A percentile compares a stretch with the other conserved stretches of the same genome.
Conservation (phyloP, 176 grass and related monocot genomes). For the Typha latifolia region DNA sequence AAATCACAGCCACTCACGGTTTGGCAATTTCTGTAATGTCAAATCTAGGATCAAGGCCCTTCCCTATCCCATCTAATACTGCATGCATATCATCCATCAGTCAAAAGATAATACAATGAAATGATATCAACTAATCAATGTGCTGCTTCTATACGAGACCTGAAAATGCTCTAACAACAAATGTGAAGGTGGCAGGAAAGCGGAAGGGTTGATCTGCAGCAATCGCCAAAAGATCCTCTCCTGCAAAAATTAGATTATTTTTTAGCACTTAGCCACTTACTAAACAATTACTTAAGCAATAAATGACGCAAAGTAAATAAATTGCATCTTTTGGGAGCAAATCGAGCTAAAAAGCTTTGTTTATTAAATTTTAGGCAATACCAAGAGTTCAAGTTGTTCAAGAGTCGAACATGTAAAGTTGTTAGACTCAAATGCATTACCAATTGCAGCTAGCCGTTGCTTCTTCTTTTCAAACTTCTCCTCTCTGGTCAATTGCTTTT, state of each 20-base stretch:
- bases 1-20: constrained; percentile 51
- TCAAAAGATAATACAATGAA: background rate
- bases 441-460: constrained; percentile 91
- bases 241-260: constrained; percentile 37
- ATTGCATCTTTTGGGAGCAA: constrained; percentile 4
- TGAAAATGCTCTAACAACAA: constrained; percentile 99
- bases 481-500: constrained; percentile 69
- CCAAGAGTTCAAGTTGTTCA: background rate
- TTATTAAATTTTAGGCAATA: constrained; percentile 13
- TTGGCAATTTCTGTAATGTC: constrained; percentile 99
- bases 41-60: constrained; percentile 96
- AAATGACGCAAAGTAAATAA: constrained; percentile 12
- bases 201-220: constrained; percentile 97
- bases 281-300: constrained; percentile 9
- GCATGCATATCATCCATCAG: constrained; percentile 30
- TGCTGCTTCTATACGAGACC: constrained; percentile 29
- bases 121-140: background rate
- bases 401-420: constrained; percentile 3
- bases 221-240: constrained; percentile 94
- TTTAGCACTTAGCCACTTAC: background rate
- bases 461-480: constrained; percentile 94
- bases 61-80: constrained; percentile 99
- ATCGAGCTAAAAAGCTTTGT: constrained; percentile 12
- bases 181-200: constrained; percentile 97
- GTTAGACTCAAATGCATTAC: constrained; percentile 28